phyloP scores from a whole-genome alignment of 2,329 filamentous ascomycete species.

The Didymella segeticola region DNA sequence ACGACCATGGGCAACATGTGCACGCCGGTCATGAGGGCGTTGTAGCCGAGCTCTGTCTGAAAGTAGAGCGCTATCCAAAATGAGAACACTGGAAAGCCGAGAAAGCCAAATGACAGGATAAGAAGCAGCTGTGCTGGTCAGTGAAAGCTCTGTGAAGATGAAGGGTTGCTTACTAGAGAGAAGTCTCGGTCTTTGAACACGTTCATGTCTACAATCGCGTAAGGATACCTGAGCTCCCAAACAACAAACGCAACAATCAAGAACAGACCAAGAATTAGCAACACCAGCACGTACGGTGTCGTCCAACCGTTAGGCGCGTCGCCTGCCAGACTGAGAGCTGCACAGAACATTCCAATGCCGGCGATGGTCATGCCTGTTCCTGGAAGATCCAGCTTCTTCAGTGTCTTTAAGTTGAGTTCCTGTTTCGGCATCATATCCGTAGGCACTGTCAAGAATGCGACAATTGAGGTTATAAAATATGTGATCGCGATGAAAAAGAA shows the following conservation, averaged over 20 bases:
- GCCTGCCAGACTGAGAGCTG: slow-evolving; percentile 60
- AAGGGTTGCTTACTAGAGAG: slow-evolving; percentile 56
- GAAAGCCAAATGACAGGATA: slow-evolving; percentile 66
- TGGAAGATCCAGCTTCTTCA: slow-evolving; percentile 66
- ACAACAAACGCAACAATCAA: slow-evolving; percentile 64
- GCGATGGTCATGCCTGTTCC: slow-evolving; percentile 67
- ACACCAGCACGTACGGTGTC: slow-evolving; percentile 66
- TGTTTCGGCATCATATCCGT: slow-evolving; percentile 57
- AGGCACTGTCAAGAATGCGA: slow-evolving; percentile 69
- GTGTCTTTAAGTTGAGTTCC: slow-evolving; percentile 53
- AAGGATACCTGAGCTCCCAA: slow-evolving; percentile 64
- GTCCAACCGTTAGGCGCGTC: slow-evolving; percentile 69
- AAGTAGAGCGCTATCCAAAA: slow-evolving; percentile 73
- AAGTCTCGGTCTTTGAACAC: slow-evolving; percentile 70
- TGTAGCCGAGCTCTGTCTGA: slow-evolving; percentile 61
- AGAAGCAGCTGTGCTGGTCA: slow-evolving; percentile 56
- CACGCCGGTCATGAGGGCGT: slow-evolving; percentile 66
- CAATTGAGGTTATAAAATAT: slow-evolving; percentile 64
- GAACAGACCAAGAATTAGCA: slow-evolving; percentile 66
- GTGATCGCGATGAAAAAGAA: slow-evolving; percentile 70
- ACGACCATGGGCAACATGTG: slow-evolving; percentile 71
- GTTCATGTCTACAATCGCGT: slow-evolving; percentile 60
- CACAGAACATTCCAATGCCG: slow-evolving; percentile 71
- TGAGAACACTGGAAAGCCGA: slow-evolving; percentile 65
- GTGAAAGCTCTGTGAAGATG: not conserved